Percentiles rank a stretch among this genome's conserved stretches.
Evolutionary conservation across 345 rosid species (phyloP).

Genomic region (Salix dunnii): DNA sequence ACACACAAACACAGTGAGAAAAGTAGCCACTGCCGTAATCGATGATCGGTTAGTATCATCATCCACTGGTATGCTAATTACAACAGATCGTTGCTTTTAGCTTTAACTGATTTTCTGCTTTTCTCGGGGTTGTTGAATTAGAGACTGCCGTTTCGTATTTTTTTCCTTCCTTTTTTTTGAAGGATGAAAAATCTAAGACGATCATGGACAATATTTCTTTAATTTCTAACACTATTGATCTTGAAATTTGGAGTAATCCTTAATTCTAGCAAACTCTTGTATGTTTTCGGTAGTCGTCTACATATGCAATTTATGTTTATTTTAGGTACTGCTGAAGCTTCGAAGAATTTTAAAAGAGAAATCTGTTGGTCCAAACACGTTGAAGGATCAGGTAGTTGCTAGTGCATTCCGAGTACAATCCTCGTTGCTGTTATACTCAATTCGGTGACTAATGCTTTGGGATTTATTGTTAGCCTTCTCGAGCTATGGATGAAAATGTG

Average conservation of each 20-base stretch:
- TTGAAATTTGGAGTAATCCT: not conserved
- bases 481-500: constrained; percentile 14
- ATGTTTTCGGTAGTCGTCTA: not conserved
- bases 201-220: too few species aligned
- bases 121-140: too few species aligned
- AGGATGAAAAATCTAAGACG: too few species aligned
- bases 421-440: not conserved
- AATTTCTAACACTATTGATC: not conserved
- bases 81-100: too few species aligned
- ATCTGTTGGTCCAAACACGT: constrained; percentile 16
- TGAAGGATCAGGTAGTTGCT: constrained; percentile 34
- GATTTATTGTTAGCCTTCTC: constrained; percentile 10
- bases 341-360: constrained; percentile 14
- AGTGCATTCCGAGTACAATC: not conserved
- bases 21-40: not conserved
- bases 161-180: too few species aligned
- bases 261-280: not conserved
- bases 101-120: not conserved
- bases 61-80: constrained; percentile 22
- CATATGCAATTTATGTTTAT: not conserved
- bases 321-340: constrained; percentile 25
- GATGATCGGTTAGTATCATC: constrained; percentile 25
- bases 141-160: too few species aligned
- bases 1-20: not conserved
- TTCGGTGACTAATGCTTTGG: constrained; percentile 11